Evolutionary conservation across 768 basidiomycete species (phyloP).

Genomic region (Boletus rubropictus): DNA sequence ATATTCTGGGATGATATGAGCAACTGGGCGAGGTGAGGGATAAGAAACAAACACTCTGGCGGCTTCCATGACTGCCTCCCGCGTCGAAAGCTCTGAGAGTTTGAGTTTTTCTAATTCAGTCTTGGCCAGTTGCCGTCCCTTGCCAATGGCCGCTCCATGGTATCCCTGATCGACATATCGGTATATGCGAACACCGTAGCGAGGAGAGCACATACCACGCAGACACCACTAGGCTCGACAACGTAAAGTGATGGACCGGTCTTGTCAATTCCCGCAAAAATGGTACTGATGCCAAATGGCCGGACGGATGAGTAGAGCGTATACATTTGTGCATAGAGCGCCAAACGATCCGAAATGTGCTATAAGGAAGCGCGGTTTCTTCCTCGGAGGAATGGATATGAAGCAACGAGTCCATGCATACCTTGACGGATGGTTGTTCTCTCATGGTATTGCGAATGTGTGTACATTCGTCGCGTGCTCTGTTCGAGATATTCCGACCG

Average conservation of each 20-base stretch:
- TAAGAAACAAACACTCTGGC: constrained; percentile 77
- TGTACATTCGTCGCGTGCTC: constrained; percentile 78
- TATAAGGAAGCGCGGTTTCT: constrained; percentile 17
- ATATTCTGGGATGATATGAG: constrained; percentile 57
- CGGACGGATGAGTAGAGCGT: constrained; percentile 97
- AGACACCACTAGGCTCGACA: constrained; percentile 92
- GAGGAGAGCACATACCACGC: constrained; percentile 52
- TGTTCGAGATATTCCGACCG: constrained; percentile 79
- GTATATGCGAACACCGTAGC: background rate
- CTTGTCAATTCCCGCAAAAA: constrained; percentile 86
- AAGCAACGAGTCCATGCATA: constrained; percentile 26
- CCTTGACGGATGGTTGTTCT: constrained; percentile 75
- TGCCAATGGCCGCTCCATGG: constrained; percentile 93
- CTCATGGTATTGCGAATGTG: constrained; percentile 70
- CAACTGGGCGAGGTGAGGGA: background rate
- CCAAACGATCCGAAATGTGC: constrained; percentile 70
- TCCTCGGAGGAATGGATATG: background rate
- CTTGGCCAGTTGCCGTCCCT: constrained; percentile 96
- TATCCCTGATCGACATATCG: constrained; percentile 60
- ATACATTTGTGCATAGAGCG: constrained; percentile 89
- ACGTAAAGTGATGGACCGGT: constrained; percentile 82
- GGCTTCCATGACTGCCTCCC: constrained; percentile 87
- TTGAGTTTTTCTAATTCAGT: constrained; percentile 97
- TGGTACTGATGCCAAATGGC: constrained; percentile 92
- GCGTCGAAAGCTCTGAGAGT: constrained; percentile 67